Evolutionary conservation across 2,329 filamentous ascomycete species (phyloP).

Genomic region (Diplodia intermedia): DNA sequence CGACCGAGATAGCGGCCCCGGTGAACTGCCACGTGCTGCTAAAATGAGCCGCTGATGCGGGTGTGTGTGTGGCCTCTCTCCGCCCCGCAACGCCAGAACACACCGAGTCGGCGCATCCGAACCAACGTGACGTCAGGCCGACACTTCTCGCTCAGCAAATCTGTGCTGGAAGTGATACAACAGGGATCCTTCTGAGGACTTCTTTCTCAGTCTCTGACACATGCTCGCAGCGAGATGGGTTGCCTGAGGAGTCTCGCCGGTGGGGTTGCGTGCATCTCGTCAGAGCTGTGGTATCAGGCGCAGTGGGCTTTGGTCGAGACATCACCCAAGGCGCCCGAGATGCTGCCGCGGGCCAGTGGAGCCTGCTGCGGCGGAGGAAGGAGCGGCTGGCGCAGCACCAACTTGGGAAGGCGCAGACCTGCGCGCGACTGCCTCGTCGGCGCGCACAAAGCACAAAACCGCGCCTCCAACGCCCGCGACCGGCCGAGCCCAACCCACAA

Average conservation of each 20-base stretch:
- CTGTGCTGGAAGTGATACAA: constrained; percentile 7
- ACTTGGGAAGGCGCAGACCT: background rate
- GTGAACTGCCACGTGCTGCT: background rate
- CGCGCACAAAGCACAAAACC: background rate
- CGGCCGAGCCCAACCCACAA: background rate
- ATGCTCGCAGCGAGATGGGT: background rate
- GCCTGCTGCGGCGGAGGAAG: background rate
- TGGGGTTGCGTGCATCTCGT: background rate
- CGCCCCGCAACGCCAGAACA: background rate
- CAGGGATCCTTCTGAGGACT: background rate
- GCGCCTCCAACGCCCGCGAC: background rate
- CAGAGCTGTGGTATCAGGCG: background rate
- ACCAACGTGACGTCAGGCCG: background rate
- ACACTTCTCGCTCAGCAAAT: background rate
- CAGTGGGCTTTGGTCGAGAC: background rate
- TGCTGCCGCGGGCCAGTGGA: background rate
- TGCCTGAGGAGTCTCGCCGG: background rate
- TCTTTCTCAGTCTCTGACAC: constrained; percentile 10
- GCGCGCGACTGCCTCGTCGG: background rate
- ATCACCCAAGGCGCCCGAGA: background rate
- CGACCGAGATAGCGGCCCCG: background rate
- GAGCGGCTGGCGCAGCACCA: background rate
- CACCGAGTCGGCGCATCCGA: background rate
- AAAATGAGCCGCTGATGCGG: background rate
- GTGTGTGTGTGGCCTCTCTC: background rate